Conservation (phyloP, 352 stramenopile species). For the Pythium sukuiense region DNA sequence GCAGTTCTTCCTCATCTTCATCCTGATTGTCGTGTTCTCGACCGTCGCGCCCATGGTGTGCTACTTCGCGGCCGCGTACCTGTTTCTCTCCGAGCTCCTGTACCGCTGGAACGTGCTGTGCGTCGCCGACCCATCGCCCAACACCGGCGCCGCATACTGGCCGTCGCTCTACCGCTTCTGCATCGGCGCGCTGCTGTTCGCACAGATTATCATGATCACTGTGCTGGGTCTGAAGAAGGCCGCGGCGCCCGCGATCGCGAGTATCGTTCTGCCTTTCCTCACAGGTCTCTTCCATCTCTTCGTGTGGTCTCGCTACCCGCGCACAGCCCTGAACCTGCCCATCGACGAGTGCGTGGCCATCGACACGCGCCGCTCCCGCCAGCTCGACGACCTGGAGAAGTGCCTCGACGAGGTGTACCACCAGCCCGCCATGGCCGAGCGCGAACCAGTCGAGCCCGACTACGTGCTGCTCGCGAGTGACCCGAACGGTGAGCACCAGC, state of each 20-base stretch:
- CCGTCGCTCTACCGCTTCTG: constrained; percentile 83
- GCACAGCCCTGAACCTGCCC: constrained; percentile 65
- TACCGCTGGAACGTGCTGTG: constrained; percentile 76
- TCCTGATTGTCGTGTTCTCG: constrained; percentile 77
- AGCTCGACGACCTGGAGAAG: constrained; percentile 56
- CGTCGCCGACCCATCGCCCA: constrained; percentile 66
- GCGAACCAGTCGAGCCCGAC: constrained; percentile 66
- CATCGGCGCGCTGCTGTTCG: constrained; percentile 72
- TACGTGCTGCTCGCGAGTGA: constrained; percentile 73
- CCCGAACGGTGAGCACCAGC: constrained; percentile 55
- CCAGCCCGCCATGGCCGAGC: constrained; percentile 64
- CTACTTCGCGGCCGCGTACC: constrained; percentile 74
- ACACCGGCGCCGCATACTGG: constrained; percentile 71
- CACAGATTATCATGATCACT: constrained; percentile 77
- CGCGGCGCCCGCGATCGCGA: constrained; percentile 50
- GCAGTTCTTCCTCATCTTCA: constrained; percentile 73
- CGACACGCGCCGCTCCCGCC: constrained; percentile 53
- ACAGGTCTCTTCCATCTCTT: constrained; percentile 74
- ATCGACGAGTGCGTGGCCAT: constrained; percentile 75
- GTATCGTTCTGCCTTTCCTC: constrained; percentile 67
- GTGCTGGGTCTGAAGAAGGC: constrained; percentile 77
- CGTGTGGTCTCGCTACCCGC: constrained; percentile 63
- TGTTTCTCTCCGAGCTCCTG: constrained; percentile 73
- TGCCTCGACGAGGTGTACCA: constrained; percentile 68
- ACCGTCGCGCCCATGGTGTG: constrained; percentile 74